phyloP scores from a whole-genome alignment of 805 yeast species.

The Maudiozyma turicensis region DNA sequence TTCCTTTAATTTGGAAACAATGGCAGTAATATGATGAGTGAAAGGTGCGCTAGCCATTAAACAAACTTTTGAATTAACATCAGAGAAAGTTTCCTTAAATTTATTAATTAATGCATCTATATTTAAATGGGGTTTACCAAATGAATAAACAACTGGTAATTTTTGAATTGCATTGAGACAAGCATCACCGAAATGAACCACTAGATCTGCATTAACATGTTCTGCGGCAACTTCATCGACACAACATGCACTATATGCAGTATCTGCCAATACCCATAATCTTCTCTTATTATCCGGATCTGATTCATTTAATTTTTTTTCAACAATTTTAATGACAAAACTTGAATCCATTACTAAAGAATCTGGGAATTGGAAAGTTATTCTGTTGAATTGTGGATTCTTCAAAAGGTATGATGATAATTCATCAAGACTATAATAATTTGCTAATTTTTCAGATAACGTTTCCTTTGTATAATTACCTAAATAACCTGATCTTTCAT shows the following conservation, averaged over 20 bases:
- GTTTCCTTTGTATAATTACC: conserved; percentile 23
- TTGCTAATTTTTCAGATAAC: conserved; percentile 29
- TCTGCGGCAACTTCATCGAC: conserved; percentile 95
- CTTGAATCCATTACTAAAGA: conserved; percentile 67
- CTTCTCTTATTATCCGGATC: conserved; percentile 22
- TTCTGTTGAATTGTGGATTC: conserved; percentile 33
- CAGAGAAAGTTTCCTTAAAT: conserved; percentile 37
- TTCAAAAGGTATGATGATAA: conserved; percentile 33
- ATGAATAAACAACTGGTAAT: conserved; percentile 67
- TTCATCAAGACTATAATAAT: conserved; percentile 48
- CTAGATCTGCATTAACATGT: conserved; percentile 76
- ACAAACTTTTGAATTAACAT: conserved; percentile 37
- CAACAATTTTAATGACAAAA: conserved; percentile 49
- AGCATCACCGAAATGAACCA: conserved; percentile 91
- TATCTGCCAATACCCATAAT: conserved; percentile 85
- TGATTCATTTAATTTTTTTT: conserved; percentile 25
- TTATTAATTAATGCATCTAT: conserved; percentile 28
- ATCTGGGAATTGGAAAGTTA: conserved; percentile 92
- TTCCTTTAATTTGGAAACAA: conserved; percentile 31
- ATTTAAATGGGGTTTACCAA: conserved; percentile 59
- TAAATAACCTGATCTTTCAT: conserved; percentile 23
- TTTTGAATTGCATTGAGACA: conserved; percentile 73
- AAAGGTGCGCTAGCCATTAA: conserved; percentile 72
- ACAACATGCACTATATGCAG: conserved; percentile 92
- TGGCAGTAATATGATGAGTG: conserved; percentile 34